phyloP scores from a whole-genome alignment of 2,329 filamentous ascomycete species.

The Kalaharituber pfeilii region DNA sequence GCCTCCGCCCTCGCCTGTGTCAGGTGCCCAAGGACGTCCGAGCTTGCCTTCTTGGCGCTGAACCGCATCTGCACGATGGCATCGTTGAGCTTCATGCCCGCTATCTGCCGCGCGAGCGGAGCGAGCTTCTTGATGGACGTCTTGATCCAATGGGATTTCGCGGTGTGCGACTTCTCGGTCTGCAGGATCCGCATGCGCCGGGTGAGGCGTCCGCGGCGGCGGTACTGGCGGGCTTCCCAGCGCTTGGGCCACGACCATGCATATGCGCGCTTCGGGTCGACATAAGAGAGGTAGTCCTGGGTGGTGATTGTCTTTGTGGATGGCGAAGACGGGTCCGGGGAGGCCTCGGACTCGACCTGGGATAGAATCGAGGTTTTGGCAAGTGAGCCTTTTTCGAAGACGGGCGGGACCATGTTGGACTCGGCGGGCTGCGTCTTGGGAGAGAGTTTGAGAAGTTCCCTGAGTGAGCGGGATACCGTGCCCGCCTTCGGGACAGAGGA shows the following conservation, averaged over 20 bases:
- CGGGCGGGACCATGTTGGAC: neutral
- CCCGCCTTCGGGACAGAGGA: neutral
- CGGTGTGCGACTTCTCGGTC: constrained; percentile 37
- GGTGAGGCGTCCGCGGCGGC: constrained; percentile 47
- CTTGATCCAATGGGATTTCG: constrained; percentile 54
- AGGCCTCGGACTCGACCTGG: neutral
- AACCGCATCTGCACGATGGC: constrained; percentile 90
- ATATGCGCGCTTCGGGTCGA: constrained; percentile 51
- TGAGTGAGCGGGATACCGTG: neutral
- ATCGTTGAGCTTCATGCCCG: constrained; percentile 83
- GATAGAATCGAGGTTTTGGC: neutral
- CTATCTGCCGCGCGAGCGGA: constrained; percentile 70
- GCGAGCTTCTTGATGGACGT: constrained; percentile 86
- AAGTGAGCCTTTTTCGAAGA: neutral
- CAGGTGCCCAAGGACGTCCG: constrained; percentile 61
- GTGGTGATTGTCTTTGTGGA: neutral
- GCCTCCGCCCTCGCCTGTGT: constrained; percentile 68
- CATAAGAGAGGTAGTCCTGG: neutral
- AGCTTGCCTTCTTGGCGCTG: constrained; percentile 80
- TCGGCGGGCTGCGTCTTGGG: neutral
- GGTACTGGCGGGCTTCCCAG: constrained; percentile 62
- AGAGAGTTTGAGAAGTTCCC: neutral
- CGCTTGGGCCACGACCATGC: constrained; percentile 59
- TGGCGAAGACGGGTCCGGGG: neutral
- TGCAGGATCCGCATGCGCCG: constrained; percentile 50